A percentile compares a stretch with the other conserved stretches of the same genome.
Conservation (phyloP, 1,284 basidiomycete species). For the Boletellus deceptivus region DNA sequence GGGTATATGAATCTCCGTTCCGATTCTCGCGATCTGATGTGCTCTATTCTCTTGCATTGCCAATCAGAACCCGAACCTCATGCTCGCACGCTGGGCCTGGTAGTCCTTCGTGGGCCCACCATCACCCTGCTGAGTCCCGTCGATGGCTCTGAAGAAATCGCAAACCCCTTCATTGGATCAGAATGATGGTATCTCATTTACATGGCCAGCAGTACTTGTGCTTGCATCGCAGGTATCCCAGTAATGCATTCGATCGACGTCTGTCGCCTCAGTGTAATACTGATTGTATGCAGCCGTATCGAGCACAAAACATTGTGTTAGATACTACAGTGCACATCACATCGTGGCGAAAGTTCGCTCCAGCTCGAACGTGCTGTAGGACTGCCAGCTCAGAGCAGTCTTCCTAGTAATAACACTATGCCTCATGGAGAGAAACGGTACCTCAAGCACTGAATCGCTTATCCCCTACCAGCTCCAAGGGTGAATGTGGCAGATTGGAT, state of each 20-base stretch:
- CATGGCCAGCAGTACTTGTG: not conserved
- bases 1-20: conserved; percentile 43
- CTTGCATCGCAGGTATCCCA: not conserved
- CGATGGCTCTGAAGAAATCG: conserved; percentile 89
- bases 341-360: not conserved
- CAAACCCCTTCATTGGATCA: conserved; percentile 72
- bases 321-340: conserved; percentile 12
- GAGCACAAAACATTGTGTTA: conserved; percentile 7
- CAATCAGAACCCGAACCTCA: conserved; percentile 60
- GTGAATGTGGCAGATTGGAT: not conserved
- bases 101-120: conserved; percentile 88
- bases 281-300: conserved; percentile 15
- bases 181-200: conserved; percentile 33
- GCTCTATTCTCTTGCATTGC: not conserved
- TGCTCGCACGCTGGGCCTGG: conserved; percentile 74
- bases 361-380: conserved; percentile 1
- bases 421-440: not conserved
- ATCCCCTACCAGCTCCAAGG: not conserved
- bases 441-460: not conserved
- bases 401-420: not conserved
- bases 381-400: not conserved
- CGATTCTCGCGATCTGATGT: conserved; percentile 16
- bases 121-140: conserved; percentile 91
- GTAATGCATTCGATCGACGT: conserved; percentile 7
- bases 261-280: conserved; percentile 19